Evolutionary conservation across 805 yeast species (phyloP).

Genomic region (Candida yuanshanica): DNA sequence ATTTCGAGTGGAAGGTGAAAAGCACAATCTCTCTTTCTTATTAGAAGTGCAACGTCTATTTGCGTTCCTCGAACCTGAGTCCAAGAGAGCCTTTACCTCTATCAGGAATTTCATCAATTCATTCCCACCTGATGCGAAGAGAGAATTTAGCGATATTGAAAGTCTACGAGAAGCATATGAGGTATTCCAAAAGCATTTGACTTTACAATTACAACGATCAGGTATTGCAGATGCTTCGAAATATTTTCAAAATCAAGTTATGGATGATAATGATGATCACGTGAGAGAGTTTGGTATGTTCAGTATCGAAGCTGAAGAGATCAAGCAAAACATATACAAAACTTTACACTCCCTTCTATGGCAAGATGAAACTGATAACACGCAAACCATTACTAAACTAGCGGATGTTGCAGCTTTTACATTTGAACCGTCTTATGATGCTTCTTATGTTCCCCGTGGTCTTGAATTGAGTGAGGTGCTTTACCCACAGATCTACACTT

Average conservation of each 20-base stretch:
- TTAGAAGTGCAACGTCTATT: slow-evolving; percentile 35
- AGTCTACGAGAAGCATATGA: slow-evolving; percentile 18
- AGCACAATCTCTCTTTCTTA: slow-evolving; percentile 23
- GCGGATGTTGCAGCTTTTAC: slow-evolving; percentile 32
- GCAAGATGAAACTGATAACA: slow-evolving; percentile 24
- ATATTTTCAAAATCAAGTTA: slow-evolving; percentile 7
- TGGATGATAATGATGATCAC: slow-evolving; percentile 2
- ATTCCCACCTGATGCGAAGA: slow-evolving; percentile 21
- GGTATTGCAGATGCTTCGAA: slow-evolving; percentile 2
- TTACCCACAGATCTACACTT: slow-evolving; percentile 36
- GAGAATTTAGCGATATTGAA: slow-evolving; percentile 12
- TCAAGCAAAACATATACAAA: slow-evolving; percentile 27
- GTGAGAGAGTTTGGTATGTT: slow-evolving; percentile 22
- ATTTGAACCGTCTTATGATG: slow-evolving; percentile 18
- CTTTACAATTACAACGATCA: slow-evolving; percentile 6
- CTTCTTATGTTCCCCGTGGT: slow-evolving; percentile 14
- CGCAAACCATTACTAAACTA: slow-evolving; percentile 19
- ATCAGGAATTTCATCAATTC: slow-evolving; percentile 26
- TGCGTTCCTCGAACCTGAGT: slow-evolving; percentile 31
- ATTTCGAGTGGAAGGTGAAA: slow-evolving; percentile 19
- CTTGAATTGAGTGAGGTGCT: slow-evolving; percentile 26
- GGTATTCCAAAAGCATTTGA: slow-evolving; percentile 9
- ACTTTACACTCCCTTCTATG: slow-evolving; percentile 29
- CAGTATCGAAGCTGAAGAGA: slow-evolving; percentile 29
- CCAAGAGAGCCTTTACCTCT: slow-evolving; percentile 35